Conservation (phyloP, 192 early-diverging fungal genomes). For the Backusella tuberculispora region DNA sequence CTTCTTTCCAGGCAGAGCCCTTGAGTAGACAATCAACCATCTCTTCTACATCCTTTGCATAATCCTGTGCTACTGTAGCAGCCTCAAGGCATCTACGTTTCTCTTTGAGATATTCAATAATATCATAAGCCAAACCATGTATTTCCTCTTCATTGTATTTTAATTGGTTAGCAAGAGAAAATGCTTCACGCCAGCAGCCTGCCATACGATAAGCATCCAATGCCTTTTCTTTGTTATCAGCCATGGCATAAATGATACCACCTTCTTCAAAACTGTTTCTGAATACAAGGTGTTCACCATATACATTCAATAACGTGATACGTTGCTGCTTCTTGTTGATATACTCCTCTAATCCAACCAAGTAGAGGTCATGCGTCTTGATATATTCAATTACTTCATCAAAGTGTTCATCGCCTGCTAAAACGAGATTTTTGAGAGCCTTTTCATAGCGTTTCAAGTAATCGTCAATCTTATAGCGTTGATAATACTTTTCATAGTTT, state of each 20-base stretch:
- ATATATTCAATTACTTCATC: constrained; percentile 68
- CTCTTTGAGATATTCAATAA: constrained; percentile 60
- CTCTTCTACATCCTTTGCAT: constrained; percentile 67
- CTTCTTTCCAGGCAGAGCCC: constrained; percentile 79
- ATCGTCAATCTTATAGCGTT: constrained; percentile 87
- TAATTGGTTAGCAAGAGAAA: constrained; percentile 65
- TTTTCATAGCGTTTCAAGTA: constrained; percentile 71
- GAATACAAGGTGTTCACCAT: constrained; percentile 66
- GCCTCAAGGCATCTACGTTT: constrained; percentile 69
- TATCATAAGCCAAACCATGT: constrained; percentile 53
- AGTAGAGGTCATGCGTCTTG: constrained; percentile 66
- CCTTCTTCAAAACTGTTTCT: constrained; percentile 67
- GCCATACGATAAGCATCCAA: constrained; percentile 60
- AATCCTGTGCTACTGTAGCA: constrained; percentile 72
- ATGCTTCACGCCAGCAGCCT: constrained; percentile 66
- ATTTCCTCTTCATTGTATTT: constrained; percentile 50
- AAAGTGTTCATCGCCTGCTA: constrained; percentile 55
- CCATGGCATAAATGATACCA: constrained; percentile 62
- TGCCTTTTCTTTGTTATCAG: constrained; percentile 60
- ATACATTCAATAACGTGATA: constrained; percentile 48
- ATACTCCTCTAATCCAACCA: constrained; percentile 61
- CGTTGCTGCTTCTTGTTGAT: constrained; percentile 45
- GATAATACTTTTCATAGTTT: constrained; percentile 74
- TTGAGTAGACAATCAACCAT: constrained; percentile 71
- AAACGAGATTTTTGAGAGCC: constrained; percentile 73